A percentile compares a stretch with the other conserved stretches of the same genome.
These are phyloP conservation scores for Acacia acuminata DNA, from an alignment of 306 rosid species.

Conservation along the genomic window DNA sequence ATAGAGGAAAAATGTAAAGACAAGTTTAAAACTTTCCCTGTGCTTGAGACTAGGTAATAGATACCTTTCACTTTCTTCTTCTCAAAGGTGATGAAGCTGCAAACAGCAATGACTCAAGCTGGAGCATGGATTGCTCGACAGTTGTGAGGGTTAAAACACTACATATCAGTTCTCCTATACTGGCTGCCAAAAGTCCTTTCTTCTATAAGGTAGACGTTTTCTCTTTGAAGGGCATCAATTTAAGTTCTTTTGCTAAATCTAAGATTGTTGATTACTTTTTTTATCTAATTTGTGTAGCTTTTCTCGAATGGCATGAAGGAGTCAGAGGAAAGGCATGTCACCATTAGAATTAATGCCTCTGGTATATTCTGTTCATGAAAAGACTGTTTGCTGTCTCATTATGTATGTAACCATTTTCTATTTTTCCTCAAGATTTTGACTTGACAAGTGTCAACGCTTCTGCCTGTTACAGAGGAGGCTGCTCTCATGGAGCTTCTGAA, in stretches of 20 bases:
- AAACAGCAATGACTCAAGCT: conserved; percentile 58
- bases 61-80: conserved; percentile 8
- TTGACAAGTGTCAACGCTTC: conserved; percentile 21
- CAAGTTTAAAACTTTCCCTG: conserved; percentile 2
- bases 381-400: background rate
- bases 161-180: conserved; percentile 89
- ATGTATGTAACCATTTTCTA: background rate
- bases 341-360: conserved; percentile 72
- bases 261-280: conserved; percentile 18
- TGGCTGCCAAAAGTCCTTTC: conserved; percentile 97
- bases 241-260: background rate
- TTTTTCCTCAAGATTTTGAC: conserved; percentile 21
- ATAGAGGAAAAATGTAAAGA: background rate
- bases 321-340: conserved; percentile 87
- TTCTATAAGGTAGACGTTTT: conserved; percentile 72
- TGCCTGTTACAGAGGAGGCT: conserved; percentile 77
- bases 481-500: conserved; percentile 92
- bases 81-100: conserved; percentile 75
- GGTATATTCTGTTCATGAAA: conserved; percentile 47
- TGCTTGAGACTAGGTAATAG: conserved; percentile 15
- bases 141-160: conserved; percentile 77
- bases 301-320: conserved; percentile 99
- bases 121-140: conserved; percentile 73
- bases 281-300: conserved; percentile 47
- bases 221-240: conserved; percentile 12